phyloP scores from a whole-genome alignment of 2,329 filamentous ascomycete genomes.

The Penicillium sp. region DNA sequence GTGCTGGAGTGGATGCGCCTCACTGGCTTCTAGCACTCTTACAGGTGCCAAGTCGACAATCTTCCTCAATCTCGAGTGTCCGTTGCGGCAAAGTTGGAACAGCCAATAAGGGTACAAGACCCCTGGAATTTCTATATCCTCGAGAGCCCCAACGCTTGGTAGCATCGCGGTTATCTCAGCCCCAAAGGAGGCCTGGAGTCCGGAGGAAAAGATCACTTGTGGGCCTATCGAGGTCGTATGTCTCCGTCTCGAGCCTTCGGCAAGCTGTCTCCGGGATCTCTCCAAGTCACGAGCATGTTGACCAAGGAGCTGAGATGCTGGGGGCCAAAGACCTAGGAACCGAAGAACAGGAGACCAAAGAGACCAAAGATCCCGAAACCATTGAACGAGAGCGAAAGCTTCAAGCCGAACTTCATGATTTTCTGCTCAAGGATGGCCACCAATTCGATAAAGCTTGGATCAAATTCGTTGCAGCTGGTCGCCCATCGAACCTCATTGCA shows the following conservation, averaged over 20 bases:
- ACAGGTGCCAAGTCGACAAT: slow-evolving; percentile 20
- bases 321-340: neutral
- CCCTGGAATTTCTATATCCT: slow-evolving; percentile 46
- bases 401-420: slow-evolving; percentile 16
- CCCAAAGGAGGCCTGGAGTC: slow-evolving; percentile 23
- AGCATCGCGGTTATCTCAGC: slow-evolving; percentile 24
- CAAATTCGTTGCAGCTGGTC: slow-evolving; percentile 37
- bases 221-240: slow-evolving; percentile 28
- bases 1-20: slow-evolving; percentile 30
- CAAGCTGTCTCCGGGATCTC: slow-evolving; percentile 3
- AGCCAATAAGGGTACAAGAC: slow-evolving; percentile 21
- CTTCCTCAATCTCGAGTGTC: slow-evolving; percentile 16
- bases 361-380: neutral
- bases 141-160: slow-evolving; percentile 27
- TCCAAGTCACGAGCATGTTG: neutral
- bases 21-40: slow-evolving; percentile 38
- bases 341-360: neutral
- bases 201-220: slow-evolving; percentile 28
- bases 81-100: slow-evolving; percentile 8
- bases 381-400: slow-evolving; percentile 10
- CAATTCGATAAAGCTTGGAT: slow-evolving; percentile 46
- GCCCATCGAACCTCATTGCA: slow-evolving; percentile 27
- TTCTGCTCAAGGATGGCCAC: slow-evolving; percentile 17
- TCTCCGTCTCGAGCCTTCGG: slow-evolving; percentile 21
- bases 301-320: neutral